Percentiles rank a stretch among this genome's conserved stretches.
Evolutionary conservation across 1,284 basidiomycete genomes (phyloP).

Genomic region (Puccinia coronata): DNA sequence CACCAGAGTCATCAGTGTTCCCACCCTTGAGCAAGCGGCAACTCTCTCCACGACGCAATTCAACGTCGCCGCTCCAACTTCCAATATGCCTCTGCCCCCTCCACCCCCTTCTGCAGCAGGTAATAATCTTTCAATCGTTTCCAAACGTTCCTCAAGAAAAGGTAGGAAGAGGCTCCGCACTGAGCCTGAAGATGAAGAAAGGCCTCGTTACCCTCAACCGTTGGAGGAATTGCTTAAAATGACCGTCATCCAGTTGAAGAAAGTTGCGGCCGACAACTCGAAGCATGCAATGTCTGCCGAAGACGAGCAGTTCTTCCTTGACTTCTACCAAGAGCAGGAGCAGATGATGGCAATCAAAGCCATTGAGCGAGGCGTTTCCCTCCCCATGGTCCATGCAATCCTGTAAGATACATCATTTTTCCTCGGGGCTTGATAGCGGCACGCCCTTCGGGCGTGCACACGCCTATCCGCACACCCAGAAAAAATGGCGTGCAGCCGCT

Average conservation of each 20-base stretch:
- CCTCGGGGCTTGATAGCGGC: too few species aligned
- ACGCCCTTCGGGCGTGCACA: too few species aligned
- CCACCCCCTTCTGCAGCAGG: too few species aligned
- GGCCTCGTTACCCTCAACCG: not conserved
- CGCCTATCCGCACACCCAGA: too few species aligned
- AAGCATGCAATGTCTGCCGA: not conserved
- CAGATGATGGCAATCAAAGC: not conserved
- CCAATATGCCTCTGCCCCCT: too few species aligned
- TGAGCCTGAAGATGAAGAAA: not conserved
- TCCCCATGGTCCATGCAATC: not conserved
- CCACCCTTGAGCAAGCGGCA: too few species aligned
- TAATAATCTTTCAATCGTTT: too few species aligned
- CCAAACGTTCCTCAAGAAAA: not conserved
- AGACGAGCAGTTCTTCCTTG: not conserved
- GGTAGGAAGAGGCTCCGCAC: not conserved
- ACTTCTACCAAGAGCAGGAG: not conserved
- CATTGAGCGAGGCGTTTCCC: not conserved
- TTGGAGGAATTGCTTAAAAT: not conserved
- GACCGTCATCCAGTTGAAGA: not conserved
- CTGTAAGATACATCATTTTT: not conserved
- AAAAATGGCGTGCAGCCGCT: too few species aligned
- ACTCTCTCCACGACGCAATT: too few species aligned
- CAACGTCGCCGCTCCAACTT: too few species aligned
- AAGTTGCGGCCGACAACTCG: not conserved
- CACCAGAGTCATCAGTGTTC: too few species aligned